These are phyloP conservation scores for Candida labiduridarum DNA, from an alignment of 1,139 yeast genomes.

Conservation along the genomic window DNA sequence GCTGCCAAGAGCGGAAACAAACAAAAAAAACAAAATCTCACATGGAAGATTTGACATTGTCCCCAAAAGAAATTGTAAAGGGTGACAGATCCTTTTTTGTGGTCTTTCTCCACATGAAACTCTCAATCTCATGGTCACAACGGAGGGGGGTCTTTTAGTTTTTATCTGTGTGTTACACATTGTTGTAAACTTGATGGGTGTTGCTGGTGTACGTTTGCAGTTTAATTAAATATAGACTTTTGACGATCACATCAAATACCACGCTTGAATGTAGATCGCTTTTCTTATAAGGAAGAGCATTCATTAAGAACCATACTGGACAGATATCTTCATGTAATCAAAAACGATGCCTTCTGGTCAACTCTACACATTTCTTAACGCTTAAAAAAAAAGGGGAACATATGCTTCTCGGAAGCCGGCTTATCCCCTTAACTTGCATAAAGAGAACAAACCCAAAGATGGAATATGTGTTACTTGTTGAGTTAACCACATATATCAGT, in stretches of 20 bases:
- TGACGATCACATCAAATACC: background rate
- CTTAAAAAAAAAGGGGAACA: background rate
- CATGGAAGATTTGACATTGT: background rate
- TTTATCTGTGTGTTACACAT: background rate
- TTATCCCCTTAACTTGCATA: slow-evolving; percentile 2
- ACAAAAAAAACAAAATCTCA: background rate
- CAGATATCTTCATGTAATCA: too few relatives aligned
- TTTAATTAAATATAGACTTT: background rate
- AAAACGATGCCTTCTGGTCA: too few relatives aligned
- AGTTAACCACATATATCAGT: background rate
- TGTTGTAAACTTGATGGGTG: background rate
- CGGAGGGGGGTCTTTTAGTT: too few relatives aligned
- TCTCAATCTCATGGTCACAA: background rate
- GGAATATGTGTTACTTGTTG: background rate
- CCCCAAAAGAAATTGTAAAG: background rate
- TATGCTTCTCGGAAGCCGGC: background rate
- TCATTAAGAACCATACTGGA: too few relatives aligned
- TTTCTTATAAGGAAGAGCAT: background rate
- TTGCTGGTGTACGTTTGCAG: background rate
- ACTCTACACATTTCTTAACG: too few relatives aligned
- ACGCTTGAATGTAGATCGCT: background rate
- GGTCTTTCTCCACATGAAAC: slow-evolving; percentile 1
- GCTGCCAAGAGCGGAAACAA: background rate
- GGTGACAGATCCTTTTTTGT: background rate
- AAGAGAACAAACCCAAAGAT: background rate